These are phyloP conservation scores for Fragosphaeria purpurea DNA, from an alignment of 2,329 filamentous ascomycete genomes.

Conservation along the genomic window DNA sequence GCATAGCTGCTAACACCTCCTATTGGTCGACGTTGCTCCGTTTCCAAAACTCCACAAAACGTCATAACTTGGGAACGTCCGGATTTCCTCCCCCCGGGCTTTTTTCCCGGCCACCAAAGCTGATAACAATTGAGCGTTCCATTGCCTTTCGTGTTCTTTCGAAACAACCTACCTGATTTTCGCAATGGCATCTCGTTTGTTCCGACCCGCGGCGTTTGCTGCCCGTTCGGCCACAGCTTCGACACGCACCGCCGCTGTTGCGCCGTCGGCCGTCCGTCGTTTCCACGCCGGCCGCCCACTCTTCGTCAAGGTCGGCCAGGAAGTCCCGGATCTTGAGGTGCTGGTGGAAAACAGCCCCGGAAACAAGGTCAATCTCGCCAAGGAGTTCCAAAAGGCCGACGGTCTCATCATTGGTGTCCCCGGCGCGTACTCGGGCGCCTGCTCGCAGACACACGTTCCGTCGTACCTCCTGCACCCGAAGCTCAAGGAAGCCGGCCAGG, in stretches of 20 bases:
- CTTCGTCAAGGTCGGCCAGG: slow-evolving; percentile 68
- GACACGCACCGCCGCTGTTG: background rate
- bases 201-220: slow-evolving; percentile 6
- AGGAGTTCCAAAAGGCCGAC: slow-evolving; percentile 61
- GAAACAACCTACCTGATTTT: background rate
- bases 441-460: slow-evolving; percentile 62
- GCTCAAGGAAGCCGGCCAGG: slow-evolving; percentile 68
- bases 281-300: slow-evolving; percentile 58
- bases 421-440: slow-evolving; percentile 57
- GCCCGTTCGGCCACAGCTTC: slow-evolving; percentile 6
- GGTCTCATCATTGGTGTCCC: slow-evolving; percentile 80
- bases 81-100: no score
- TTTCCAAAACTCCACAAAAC: no score
- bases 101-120: no score
- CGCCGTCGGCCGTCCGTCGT: slow-evolving; percentile 6
- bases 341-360: slow-evolving; percentile 79
- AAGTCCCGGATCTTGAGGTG: slow-evolving; percentile 65
- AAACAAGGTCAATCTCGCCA: slow-evolving; percentile 79
- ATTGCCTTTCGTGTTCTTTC: no score
- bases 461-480: slow-evolving; percentile 74
- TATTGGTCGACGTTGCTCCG: no score
- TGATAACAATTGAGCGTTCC: no score
- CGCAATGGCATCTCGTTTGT: slow-evolving; percentile 10
- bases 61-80: no score
- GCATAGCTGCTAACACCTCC: no score